Base-by-base conservation (phyloP, 495 filamentous ascomycete species). In the Hypoxylon crocopeplum region DNA sequence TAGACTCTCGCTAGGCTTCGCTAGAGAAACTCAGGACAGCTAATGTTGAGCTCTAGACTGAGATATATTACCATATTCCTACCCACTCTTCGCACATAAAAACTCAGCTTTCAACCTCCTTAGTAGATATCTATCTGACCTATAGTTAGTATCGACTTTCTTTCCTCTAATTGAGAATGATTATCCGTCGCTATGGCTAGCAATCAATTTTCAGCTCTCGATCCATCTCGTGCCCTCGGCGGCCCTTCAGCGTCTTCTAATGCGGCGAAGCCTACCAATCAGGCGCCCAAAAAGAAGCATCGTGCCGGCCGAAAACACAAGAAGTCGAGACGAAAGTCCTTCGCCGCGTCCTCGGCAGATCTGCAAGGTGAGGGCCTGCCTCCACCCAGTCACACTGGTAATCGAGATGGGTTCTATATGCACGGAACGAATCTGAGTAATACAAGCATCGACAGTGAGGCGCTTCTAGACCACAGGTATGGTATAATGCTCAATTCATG, bases 401-500 rank as follows among this genome's bases (percentile, higher is more conserved):
- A 57, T 53, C 72, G 52, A 39, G 62, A 64, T 22, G 71, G 79
- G 17, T 86, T 89, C 63, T 92, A 90, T 66, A 68, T 86, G 36
- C 77, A 75, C 29, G 77, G 75, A 13, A 63, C 71, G 5, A 89
- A 87, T 68, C 46, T 86, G 56, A 96, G 91, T 70, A 86, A 79
- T 68, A 91, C 89, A 3, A 95, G 91, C 66, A 73, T 96, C 47
- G 91, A 93, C 48, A 93, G 89, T 66, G 84, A 91, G 63, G 85
- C 83, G 3, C 77, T 95, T 39, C 72, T 95, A 36, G 91, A 95
- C 67, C 91, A 96, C 66, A 80, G 89, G 89, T 91, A 75, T 19
- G n/a, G 27, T 13, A 6, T 8, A 2, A n/a, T n/a, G 8, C 7
- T 12, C 33, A 56, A 40, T 53, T 12, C 40, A 15, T 39, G 2